Evolutionary conservation across 306 rosid genomes (phyloP), one percentile per base, ranked within the genome.

Genomic region (Ochetophila trinervis): DNA sequence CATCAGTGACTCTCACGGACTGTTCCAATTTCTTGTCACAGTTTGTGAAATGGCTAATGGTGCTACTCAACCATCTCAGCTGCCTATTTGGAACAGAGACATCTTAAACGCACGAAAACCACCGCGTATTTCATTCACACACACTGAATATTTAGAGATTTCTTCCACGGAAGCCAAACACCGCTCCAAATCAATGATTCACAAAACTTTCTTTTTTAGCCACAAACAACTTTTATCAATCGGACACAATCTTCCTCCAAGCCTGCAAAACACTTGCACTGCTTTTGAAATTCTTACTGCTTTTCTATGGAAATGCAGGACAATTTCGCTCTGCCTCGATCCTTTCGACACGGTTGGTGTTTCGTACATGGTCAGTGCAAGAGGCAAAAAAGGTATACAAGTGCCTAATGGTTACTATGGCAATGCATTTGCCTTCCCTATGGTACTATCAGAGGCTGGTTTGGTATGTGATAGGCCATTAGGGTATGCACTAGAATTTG

Each of bases 381-480:
- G 69, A 0, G 49, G 45, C 0, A 61, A 70, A 9, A 11, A 2
- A 4, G 1, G 53, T 23, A 32, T 13, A 24, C 8, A 40, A 19
- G 34, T 89, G 6, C 96, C 96, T 0, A 6, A 14, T 0, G 93
- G 96, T 1, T 89, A 70, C 53, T 86, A 89, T 4, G 96, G 93
- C 0, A 89, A 89, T 8, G 88, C 68, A 0, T 69, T 86, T 45
- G 90, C 85, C 0, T 80, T 78, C 34, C 69, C 92, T 0, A 79
- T 49, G 18, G 96, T 88, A 0, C 70, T 86, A 5, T 74, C 92
- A 0, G 80, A 79, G 0, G 88, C 93, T 0, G 77, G 77, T 14
- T 75, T 80, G 66, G 69, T 89, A 0, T 60, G 77, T 5, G 64
- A 68, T 7, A 82, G 73, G 14, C 84, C 85, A 0, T 8, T 89